A percentile compares a stretch with the other conserved stretches of the same genome.
These are phyloP conservation scores for Blastocladiella britannica DNA, from an alignment of 192 early-diverging fungal genomes.

Conservation along the genomic window DNA sequence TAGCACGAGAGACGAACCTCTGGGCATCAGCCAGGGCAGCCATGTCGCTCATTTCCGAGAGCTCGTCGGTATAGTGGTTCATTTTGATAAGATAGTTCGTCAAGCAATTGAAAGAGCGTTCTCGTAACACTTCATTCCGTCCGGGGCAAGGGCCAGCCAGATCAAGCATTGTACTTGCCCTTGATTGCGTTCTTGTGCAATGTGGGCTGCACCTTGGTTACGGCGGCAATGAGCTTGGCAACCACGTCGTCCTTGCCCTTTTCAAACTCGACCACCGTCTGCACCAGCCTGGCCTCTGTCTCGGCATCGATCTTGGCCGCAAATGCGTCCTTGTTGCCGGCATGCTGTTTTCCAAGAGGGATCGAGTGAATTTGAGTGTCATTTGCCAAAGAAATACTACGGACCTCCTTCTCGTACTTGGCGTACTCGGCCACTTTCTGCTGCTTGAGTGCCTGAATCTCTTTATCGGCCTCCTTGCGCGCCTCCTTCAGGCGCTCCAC, in stretches of 20 bases:
- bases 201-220: slow-evolving; percentile 46
- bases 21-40: too few species aligned
- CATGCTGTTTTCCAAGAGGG: slow-evolving; percentile 23
- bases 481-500: slow-evolving; percentile 84
- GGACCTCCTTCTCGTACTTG: slow-evolving; percentile 47
- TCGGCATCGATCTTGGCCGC: slow-evolving; percentile 36
- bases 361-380: slow-evolving; percentile 4
- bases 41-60: too few species aligned
- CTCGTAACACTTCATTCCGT: too few species aligned
- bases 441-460: slow-evolving; percentile 66
- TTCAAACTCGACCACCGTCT: slow-evolving; percentile 33
- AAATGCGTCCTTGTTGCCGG: slow-evolving; percentile 43
- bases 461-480: slow-evolving; percentile 78
- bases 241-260: slow-evolving; percentile 45
- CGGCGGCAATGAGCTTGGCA: slow-evolving; percentile 37
- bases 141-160: too few species aligned
- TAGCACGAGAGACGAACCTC: too few species aligned
- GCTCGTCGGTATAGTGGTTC: too few species aligned
- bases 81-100: too few species aligned
- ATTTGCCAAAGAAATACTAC: not conserved
- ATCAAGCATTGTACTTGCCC: too few species aligned
- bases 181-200: slow-evolving; percentile 33
- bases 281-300: slow-evolving; percentile 43
- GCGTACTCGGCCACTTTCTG: slow-evolving; percentile 66
- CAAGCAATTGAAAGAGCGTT: too few species aligned